Percentiles rank a stretch among this genome's conserved stretches.
These are phyloP conservation scores for Gossypium gossypioides DNA, from an alignment of 441 rosid species.

Conservation along the genomic window DNA sequence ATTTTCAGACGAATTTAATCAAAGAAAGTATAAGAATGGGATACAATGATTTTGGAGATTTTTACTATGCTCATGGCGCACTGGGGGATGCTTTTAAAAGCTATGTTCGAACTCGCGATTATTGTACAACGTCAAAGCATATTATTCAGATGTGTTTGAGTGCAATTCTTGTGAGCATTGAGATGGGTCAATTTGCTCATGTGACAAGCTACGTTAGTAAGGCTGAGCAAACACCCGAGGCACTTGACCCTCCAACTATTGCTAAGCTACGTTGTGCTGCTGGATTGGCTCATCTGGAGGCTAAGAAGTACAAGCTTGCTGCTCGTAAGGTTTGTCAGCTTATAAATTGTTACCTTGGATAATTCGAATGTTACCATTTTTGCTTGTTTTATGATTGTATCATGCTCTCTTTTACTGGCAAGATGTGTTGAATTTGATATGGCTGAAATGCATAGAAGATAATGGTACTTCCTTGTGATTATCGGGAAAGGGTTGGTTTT, in stretches of 20 bases:
- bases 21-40: conserved; percentile 99
- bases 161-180: conserved; percentile 88
- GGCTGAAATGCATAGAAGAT: not conserved
- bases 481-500: not conserved
- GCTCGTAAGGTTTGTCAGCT: conserved; percentile 73
- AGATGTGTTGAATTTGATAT: not conserved
- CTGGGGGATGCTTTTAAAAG: conserved; percentile 85
- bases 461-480: not conserved
- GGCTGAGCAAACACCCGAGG: conserved; percentile 82
- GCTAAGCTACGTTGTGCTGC: conserved; percentile 85
- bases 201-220: conserved; percentile 83
- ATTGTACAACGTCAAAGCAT: conserved; percentile 92
- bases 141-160: conserved; percentile 88
- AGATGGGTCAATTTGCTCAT: conserved; percentile 92
- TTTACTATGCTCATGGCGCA: conserved; percentile 73
- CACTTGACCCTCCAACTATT: conserved; percentile 50
- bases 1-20: conserved; percentile 77
- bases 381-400: not conserved
- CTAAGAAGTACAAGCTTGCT: conserved; percentile 87
- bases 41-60: conserved; percentile 95
- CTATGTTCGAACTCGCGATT: conserved; percentile 81
- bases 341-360: not conserved
- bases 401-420: not conserved
- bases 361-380: not conserved
- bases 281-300: conserved; percentile 81